Evolutionary conservation across 2,329 filamentous ascomycete genomes (phyloP).

Genomic region (Simplicillium sp.): DNA sequence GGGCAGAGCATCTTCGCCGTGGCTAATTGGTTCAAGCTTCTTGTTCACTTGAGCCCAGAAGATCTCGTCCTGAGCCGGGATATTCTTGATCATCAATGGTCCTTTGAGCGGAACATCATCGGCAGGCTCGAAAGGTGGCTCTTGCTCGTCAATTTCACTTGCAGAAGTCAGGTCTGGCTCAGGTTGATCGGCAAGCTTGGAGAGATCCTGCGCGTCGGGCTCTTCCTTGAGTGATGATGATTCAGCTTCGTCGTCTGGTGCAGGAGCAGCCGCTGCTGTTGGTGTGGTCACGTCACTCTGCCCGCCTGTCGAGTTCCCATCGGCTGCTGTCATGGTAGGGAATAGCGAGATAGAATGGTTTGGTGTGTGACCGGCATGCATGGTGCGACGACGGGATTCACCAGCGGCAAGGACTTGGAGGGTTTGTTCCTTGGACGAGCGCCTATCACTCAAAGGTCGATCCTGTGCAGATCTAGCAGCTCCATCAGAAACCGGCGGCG

Average conservation of each 20-base stretch:
- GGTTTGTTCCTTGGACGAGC: constrained; percentile 30
- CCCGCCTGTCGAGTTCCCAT: constrained; percentile 15
- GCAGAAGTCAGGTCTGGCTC: constrained; percentile 1
- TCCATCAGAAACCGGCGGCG: constrained; percentile 14
- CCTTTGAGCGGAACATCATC: constrained; percentile 39
- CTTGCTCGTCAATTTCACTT: constrained; percentile 1
- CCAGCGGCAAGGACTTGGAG: constrained; percentile 36
- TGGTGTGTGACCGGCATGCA: constrained; percentile 56
- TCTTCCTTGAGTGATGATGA: neutral
- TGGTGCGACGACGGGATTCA: constrained; percentile 42
- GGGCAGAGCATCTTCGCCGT: constrained; percentile 35
- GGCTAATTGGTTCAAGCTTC: constrained; percentile 40
- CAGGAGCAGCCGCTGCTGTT: constrained; percentile 10
- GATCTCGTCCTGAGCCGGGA: constrained; percentile 44
- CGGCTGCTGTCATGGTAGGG: constrained; percentile 32
- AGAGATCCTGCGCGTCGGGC: neutral
- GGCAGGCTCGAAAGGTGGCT: constrained; percentile 21
- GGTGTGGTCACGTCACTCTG: constrained; percentile 20
- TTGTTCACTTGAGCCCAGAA: constrained; percentile 41
- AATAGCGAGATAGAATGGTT: constrained; percentile 48
- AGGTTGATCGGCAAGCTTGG: neutral
- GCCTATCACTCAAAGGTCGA: constrained; percentile 11
- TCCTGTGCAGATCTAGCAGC: constrained; percentile 4
- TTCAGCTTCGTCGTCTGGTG: neutral
- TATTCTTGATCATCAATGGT: constrained; percentile 45